Conservation (phyloP, 805 yeast species). For the Monosporozyma yasuniensis region DNA sequence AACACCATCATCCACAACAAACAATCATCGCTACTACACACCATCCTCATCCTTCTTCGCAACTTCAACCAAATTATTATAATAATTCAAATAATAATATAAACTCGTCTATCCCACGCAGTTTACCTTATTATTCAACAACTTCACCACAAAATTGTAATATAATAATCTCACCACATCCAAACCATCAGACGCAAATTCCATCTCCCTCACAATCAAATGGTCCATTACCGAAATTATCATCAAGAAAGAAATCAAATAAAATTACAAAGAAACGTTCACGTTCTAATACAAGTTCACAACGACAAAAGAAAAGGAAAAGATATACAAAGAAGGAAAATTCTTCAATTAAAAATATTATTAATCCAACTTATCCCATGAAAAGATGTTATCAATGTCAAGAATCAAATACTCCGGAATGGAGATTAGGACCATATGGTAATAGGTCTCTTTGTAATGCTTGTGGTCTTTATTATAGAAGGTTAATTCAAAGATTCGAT, state of each 20-base stretch:
- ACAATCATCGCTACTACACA: slow-evolving; percentile 7
- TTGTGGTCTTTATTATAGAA: slow-evolving; percentile 74
- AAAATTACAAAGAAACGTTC: too few species aligned
- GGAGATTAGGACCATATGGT: slow-evolving; percentile 89
- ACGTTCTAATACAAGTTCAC: too few species aligned
- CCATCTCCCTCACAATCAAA: too few species aligned
- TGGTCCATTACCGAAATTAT: too few species aligned
- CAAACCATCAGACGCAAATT: too few species aligned
- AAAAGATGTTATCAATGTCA: slow-evolving; percentile 65
- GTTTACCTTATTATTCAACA: not conserved
- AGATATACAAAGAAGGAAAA: not conserved
- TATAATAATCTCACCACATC: too few species aligned
- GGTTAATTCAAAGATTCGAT: slow-evolving; percentile 38
- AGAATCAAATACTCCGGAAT: slow-evolving; percentile 73
- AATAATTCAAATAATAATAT: too few species aligned
- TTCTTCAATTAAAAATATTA: slow-evolving; percentile 4
- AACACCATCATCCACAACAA: not conserved
- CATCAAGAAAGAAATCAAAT: too few species aligned
- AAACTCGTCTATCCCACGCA: not conserved
- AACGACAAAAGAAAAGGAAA: not conserved
- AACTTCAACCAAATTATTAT: not conserved
- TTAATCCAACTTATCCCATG: slow-evolving; percentile 29
- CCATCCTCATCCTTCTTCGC: not conserved
- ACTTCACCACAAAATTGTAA: too few species aligned
- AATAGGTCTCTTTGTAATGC: slow-evolving; percentile 83